Base-by-base conservation (phyloP, 306 rosid genomes). In the Trifolium subterraneum region DNA sequence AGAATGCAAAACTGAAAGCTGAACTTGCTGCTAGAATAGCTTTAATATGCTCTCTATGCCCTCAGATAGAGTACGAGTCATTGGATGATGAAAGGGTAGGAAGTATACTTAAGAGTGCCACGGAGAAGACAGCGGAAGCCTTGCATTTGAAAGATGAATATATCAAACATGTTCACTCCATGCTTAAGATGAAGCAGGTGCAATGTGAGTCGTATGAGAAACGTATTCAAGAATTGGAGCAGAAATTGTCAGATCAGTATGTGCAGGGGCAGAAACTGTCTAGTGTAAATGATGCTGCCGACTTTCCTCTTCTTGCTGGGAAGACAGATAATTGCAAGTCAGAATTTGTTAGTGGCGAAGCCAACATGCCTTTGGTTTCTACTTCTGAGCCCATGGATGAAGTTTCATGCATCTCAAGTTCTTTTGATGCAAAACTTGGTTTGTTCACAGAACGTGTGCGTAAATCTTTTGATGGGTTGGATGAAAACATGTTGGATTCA, bases 1-100 rank as follows among this genome's bases (percentile, higher is more conserved):
- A 92, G 79, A 95, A 95, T 86, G 99, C 99, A 69, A 92, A 92
- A 84, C 82, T 95, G 85, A 95, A 92, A 86, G 99, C 99, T 67
- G 99, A 95, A 12, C 98, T 95, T 79, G 99, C 99, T 81, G 64
- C 93, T 75, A 90, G 88, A 42, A 88, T 90, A 75, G 99, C 98
- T 16, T 68, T 90, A 29, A 79, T 86, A 22, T 95, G 99, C 87
- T 86, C 92, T n/a, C 80, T 82, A 42, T 82, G 70, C 79, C 96
- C 92, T 64, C 90, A 84, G 47, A 62, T 77, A n/a, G 89, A 92
- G 78, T 86, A 72, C 20, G 93, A 84, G 78, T 78, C 86, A 4
- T 64, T 88, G 83, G 96, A 92, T 66, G 93, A 92, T 73, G 89
- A 89, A 59, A 81, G 85, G 86, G 25, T 86, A 76, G 92, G 88